Conservation (phyloP, 768 basidiomycete genomes). For the Ephemerocybe angulata region DNA sequence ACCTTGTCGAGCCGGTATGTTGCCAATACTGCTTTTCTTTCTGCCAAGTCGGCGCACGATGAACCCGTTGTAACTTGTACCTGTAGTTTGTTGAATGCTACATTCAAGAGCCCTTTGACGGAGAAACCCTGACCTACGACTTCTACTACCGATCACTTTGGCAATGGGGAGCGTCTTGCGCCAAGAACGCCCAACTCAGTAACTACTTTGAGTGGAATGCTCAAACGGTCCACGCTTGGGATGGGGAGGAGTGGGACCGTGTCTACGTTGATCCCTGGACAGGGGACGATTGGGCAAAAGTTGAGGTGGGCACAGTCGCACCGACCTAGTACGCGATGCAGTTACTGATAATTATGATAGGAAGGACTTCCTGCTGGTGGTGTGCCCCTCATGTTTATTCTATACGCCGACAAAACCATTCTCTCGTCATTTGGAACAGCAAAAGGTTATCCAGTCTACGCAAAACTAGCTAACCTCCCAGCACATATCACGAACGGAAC, state of each 20-base stretch:
- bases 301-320: too few relatives aligned
- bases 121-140: not conserved
- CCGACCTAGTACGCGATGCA: too few relatives aligned
- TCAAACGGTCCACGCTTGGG: not conserved
- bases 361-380: slow-evolving; percentile 14
- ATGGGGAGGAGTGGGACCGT: slow-evolving; percentile 6
- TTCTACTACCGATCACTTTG: not conserved
- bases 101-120: not conserved
- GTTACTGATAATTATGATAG: too few relatives aligned
- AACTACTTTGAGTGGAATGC: slow-evolving; percentile 1
- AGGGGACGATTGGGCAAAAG: slow-evolving; percentile 2
- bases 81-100: not conserved
- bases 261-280: slow-evolving; percentile 17
- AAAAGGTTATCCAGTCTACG: slow-evolving; percentile 36
- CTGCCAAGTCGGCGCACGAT: not conserved
- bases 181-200: not conserved
- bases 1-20: slow-evolving; percentile 3
- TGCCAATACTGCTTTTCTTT: not conserved
- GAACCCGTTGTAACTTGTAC: not conserved
- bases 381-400: slow-evolving; percentile 26
- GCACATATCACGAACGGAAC: slow-evolving; percentile 2
- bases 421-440: slow-evolving; percentile 33
- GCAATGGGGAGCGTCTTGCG: slow-evolving; percentile 1
- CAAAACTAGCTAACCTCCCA: slow-evolving; percentile 27
- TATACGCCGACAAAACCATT: slow-evolving; percentile 38